These are phyloP conservation scores for Aspergillus brunneoviolaceus DNA, from an alignment of 2,329 filamentous ascomycete genomes.

Conservation along the genomic window DNA sequence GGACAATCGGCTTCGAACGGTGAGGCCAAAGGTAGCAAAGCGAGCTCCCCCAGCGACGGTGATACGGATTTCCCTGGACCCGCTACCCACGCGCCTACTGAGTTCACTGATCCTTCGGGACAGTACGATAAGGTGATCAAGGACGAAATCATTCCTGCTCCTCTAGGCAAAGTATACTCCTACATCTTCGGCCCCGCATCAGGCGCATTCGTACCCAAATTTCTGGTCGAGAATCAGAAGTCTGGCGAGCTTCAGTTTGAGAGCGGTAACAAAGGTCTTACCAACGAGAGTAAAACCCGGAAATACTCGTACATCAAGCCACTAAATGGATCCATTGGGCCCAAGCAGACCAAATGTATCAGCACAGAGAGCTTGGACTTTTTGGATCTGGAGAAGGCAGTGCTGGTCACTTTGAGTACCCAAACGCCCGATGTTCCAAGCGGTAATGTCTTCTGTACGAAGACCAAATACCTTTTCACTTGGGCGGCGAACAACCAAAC, in stretches of 20 bases:
- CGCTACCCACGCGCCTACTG: slow-evolving; percentile 75
- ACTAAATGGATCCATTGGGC: slow-evolving; percentile 77
- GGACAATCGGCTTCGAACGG: slow-evolving; percentile 35
- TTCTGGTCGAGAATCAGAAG: slow-evolving; percentile 83
- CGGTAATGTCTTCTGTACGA: slow-evolving; percentile 85
- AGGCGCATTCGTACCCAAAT: slow-evolving; percentile 78
- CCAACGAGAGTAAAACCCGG: slow-evolving; percentile 70
- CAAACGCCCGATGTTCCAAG: slow-evolving; percentile 94
- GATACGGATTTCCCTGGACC: slow-evolving; percentile 76
- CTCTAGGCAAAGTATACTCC: slow-evolving; percentile 86
- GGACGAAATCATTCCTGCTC: slow-evolving; percentile 82
- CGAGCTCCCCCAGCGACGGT: slow-evolving; percentile 34
- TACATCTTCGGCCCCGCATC: slow-evolving; percentile 83
- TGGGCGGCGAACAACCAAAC: slow-evolving; percentile 89
- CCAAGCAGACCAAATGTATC: slow-evolving; percentile 91
- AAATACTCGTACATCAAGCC: slow-evolving; percentile 90
- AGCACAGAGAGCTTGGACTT: slow-evolving; percentile 81
- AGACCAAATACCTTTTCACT: slow-evolving; percentile 90
- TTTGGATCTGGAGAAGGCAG: slow-evolving; percentile 81
- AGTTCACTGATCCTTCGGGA: slow-evolving; percentile 73
- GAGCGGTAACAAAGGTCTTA: slow-evolving; percentile 74
- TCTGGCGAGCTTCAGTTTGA: slow-evolving; percentile 83
- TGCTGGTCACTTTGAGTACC: slow-evolving; percentile 78
- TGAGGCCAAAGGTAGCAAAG: slow-evolving; percentile 51
- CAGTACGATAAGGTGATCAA: slow-evolving; percentile 85